Evolutionary conservation across 2,329 filamentous ascomycete species (phyloP).

Genomic region (Diplodia intermedia): DNA sequence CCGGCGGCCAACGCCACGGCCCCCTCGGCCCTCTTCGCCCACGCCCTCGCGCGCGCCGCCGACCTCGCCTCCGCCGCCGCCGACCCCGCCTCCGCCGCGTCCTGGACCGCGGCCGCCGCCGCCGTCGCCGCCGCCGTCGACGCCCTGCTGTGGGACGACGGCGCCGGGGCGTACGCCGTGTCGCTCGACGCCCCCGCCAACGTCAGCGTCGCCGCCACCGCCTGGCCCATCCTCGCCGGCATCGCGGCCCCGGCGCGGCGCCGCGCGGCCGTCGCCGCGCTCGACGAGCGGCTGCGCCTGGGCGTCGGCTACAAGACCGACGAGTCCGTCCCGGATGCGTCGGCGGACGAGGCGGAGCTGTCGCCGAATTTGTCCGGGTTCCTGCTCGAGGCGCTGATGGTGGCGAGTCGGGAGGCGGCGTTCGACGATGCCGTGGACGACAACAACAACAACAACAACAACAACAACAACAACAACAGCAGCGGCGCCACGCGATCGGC

Average conservation of each 20-base stretch:
- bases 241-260: conserved; percentile 45
- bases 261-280: conserved; percentile 42
- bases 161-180: conserved; percentile 44
- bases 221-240: conserved; percentile 46
- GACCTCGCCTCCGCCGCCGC: conserved; percentile 43
- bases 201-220: conserved; percentile 40
- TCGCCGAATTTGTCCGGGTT: conserved; percentile 58
- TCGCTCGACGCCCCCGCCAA: conserved; percentile 39
- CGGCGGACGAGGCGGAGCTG: conserved; percentile 41
- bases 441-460: not conserved
- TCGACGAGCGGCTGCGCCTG: conserved; percentile 42
- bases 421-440: not conserved
- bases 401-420: conserved; percentile 34
- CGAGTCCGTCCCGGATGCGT: conserved; percentile 35
- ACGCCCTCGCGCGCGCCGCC: conserved; percentile 40
- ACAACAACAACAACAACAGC: too few relatives aligned
- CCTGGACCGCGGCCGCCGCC: conserved; percentile 38
- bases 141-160: conserved; percentile 44
- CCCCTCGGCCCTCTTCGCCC: conserved; percentile 38
- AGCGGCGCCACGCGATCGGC: not conserved
- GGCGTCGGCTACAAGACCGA: conserved; percentile 48
- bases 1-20: conserved; percentile 42
- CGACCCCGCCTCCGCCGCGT: conserved; percentile 39
- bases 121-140: conserved; percentile 42
- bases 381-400: conserved; percentile 49